Base-by-base conservation (phyloP, 768 basidiomycete species). In the Crassisporium funariophilum region DNA sequence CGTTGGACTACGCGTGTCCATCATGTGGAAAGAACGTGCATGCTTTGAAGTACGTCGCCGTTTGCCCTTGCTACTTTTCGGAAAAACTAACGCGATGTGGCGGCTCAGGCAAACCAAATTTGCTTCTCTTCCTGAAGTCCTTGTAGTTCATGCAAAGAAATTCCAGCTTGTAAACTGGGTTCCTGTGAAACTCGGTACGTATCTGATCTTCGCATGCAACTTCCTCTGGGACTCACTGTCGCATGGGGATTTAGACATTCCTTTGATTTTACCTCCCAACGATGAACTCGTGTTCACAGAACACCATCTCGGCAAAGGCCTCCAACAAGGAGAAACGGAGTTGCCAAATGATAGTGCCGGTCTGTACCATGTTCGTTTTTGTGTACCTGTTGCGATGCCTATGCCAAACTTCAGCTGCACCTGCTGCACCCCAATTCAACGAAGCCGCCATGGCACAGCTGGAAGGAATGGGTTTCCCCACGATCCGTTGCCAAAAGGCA, bases 161-260 rank as follows among this genome's bases (percentile, higher is more conserved):
- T 98, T 97, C 72, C 90, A 94, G 65, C 78, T 95, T 4, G 86
- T 93, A 33, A 92, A 93, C 55, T 98, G 97, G 97, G 91, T 99
- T 1, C 97, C 97, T 0, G 78, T 86, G 3, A 99, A 99, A 68
- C 76, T 98, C 21, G 91, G 93, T 92, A 52, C 13, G 82, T 61
- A 19, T 16, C 42, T 10, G 15, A n/a, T 31, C 33, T 37, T 12
- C 12, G 21, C 24, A 29, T 17, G 10, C 41, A 16, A 5, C 31
- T 37, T 33, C 17, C 9, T 29, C 37, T 12, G 29, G 21, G 46
- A 7, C 60, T 22, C 17, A 15, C 20, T n/a, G 15, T 17, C 47
- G 5, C 13, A 55, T n/a, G n/a, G n/a, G n/a, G n/a, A n/a, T n/a
- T n/a, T n/a, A 94, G 95, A 97, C 52, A 90, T 98, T 24, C 94